Evolutionary conservation across 495 filamentous ascomycete genomes (phyloP), one percentile per base, ranked within the genome.

Genomic region (Penicillium lagena): DNA sequence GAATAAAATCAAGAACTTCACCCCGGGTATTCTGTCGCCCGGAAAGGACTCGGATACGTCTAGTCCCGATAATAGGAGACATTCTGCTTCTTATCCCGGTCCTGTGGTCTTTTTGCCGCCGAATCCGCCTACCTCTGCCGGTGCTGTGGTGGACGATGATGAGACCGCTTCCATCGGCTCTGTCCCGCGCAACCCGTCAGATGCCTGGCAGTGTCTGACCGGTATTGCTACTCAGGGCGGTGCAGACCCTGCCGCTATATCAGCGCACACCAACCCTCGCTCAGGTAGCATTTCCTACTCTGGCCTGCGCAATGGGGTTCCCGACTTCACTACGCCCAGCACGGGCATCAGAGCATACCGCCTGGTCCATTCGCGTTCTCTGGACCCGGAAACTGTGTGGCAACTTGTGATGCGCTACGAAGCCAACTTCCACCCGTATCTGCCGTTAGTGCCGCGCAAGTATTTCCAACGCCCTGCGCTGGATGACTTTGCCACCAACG

Each of bases 401-500:
- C 64, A 76, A 35, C 51, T 82, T 44, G 62, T 82, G 32, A 56
- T 60, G 12, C 72, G 75, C 32, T 82, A 77, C 38, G 70, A 67
- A 12, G 63, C 75, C 29, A 63, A 76, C 42, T 84, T 80, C 49
- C 79, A 84, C 53, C 79, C 78, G 6, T 83, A 77, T 56, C 79
- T 82, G 31, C 80, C 80, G 2, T 55, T 84, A 13, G 80, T 81
- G 0, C 76, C 77, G 0, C 64, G 66, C 12, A 67, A 70, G 37
- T 75, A 77, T 29, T 79, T 84, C 38, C 64, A 76, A 32, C 64
- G 69, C 17, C 43, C 55, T 7, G 66, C 68, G 27, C 56, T 80
- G 7, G 67, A 73, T 37, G 58, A 71, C 9, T 79, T 74, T 42
- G 68, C 75, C 12, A 57, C 55, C 1, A 69, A 72, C 35, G 79